Evolutionary conservation across 2,329 filamentous ascomycete species (phyloP), one percentile per base, ranked within the genome.

Genomic region (Dactylellina drechsleri): DNA sequence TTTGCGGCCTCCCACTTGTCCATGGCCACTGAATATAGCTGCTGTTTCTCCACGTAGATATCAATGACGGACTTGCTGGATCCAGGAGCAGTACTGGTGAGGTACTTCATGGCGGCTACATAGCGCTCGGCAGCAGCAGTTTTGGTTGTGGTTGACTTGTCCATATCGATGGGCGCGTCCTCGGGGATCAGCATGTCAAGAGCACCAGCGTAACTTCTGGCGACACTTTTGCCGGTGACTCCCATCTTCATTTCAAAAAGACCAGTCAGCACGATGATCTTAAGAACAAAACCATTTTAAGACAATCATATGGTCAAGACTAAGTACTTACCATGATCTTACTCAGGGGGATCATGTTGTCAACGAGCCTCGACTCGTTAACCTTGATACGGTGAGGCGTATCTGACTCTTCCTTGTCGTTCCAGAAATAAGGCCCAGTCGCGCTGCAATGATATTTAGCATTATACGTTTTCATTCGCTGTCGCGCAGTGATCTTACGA

Each of bases 351-450:
- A 74, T 70, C 70, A 74, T 74, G 12, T 40, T 40, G 23, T 73
- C 70, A n/a, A 64, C 70, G 10, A 75, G 56, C 10, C 52, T 50
- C 8, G 70, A 64, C 52, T 75, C 70, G 43, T 68, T 75, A 43
- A 75, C 65, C 31, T 45, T 61, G 20, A 53, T 68, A 49, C 60
- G 54, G 45, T 68, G 54, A 16, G 73, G 82, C 80, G 26, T 78
- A 76, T 13, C 81, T 80, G 77, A 79, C 81, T 80, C 80, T 79
- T 5, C 79, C 80, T 56, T 81, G 82, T 28, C 81, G 79, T 28
- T 79, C 47, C 47, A 52, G 16, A 52, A 4, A 52, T 52, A 52
- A 52, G 47, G 47, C 18, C 47, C 47, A 13, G 47, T 52, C 47
- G 15, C 47, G 47, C 47, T 52, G 47, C 47, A 23, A 52, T 23